Evolutionary conservation across 192 early-diverging fungal species (phyloP).

Genomic region (Linnemannia zychae): DNA sequence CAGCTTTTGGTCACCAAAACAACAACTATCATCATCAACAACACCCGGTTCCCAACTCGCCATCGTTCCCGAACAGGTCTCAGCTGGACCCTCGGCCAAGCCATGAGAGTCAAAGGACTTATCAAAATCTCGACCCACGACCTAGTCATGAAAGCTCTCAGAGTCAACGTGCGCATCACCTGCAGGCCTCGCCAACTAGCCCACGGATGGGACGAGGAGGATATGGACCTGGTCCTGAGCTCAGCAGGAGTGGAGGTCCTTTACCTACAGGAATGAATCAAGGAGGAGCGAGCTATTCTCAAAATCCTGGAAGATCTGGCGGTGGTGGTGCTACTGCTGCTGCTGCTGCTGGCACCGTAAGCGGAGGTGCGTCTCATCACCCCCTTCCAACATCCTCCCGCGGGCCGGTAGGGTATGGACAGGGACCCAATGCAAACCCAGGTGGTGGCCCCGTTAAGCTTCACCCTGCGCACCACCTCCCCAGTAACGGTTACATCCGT

Average conservation of each 20-base stretch:
- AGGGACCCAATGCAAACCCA: not conserved
- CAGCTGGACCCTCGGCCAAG: not conserved
- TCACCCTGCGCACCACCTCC: slow-evolving; percentile 48
- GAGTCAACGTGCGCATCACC: slow-evolving; percentile 6
- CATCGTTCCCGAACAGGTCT: not conserved
- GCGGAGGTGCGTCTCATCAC: slow-evolving; percentile 15
- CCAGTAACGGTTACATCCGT: slow-evolving; percentile 38
- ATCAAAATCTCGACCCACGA: slow-evolving; percentile 11
- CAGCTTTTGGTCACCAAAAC: slow-evolving; percentile 9
- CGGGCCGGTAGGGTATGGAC: not conserved
- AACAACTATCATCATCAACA: no score
- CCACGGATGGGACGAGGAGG: not conserved
- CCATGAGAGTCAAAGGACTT: not conserved
- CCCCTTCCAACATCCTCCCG: slow-evolving; percentile 23
- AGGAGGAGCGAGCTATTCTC: slow-evolving; percentile 1
- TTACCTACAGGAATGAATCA: not conserved
- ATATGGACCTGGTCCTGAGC: slow-evolving; percentile 5
- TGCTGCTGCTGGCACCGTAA: no score
- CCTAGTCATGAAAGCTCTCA: slow-evolving; percentile 31
- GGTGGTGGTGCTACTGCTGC: no score
- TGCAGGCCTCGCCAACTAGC: not conserved
- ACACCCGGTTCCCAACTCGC: not conserved
- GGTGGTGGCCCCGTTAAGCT: slow-evolving; percentile 19
- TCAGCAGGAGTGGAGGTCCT: not conserved
- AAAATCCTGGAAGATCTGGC: not conserved